Evolutionary conservation across 495 filamentous ascomycete species (phyloP).

Genomic region (Podospora pseudoanserina): DNA sequence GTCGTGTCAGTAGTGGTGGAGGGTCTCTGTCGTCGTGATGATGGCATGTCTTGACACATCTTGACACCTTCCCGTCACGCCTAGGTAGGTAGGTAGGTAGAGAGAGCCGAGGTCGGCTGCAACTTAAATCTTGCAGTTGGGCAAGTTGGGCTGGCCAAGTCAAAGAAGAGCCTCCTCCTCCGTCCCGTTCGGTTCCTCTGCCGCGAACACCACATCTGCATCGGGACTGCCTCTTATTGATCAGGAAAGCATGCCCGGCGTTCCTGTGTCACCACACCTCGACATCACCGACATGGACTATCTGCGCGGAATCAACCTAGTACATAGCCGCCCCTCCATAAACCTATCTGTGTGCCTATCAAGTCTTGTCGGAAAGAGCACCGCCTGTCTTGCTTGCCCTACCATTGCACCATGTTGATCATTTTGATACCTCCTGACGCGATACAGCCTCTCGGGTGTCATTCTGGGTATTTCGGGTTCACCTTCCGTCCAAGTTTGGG

Average conservation of each 20-base stretch:
- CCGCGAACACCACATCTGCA: neutral
- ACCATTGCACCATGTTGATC: neutral
- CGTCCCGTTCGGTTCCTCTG: neutral
- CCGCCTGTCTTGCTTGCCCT: no score
- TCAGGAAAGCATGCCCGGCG: neutral
- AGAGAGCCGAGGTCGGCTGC: constrained; percentile 11
- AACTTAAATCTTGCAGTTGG: constrained; percentile 7
- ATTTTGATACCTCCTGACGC: neutral
- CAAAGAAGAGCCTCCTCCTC: neutral
- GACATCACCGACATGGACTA: neutral
- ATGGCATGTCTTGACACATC: neutral
- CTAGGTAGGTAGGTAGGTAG: neutral
- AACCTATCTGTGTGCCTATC: neutral
- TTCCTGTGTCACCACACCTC: neutral
- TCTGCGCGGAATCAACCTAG: neutral
- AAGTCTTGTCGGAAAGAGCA: neutral
- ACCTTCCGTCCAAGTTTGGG: neutral
- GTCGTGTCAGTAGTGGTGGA: neutral
- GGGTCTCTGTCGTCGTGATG: neutral
- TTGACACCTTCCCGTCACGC: neutral
- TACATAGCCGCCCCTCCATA: neutral
- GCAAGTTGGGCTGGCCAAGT: neutral
- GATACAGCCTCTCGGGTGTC: neutral
- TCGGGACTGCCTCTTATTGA: neutral
- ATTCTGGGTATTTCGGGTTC: neutral